A percentile compares a stretch with the other conserved stretches of the same genome.
phyloP scores from a whole-genome alignment of 352 stramenopile genomes.

The Phytophthora palmivora region DNA sequence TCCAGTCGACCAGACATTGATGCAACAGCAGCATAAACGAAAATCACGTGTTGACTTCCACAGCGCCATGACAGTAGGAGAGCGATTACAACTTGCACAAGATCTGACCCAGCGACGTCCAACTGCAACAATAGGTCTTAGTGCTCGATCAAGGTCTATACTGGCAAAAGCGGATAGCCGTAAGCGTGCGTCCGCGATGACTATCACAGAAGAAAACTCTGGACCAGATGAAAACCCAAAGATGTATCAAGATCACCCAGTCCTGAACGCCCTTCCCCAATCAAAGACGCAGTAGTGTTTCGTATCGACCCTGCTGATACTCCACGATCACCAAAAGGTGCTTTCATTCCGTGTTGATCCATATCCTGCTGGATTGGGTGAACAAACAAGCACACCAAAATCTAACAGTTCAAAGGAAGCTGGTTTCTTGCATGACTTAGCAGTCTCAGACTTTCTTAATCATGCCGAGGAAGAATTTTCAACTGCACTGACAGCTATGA shows the following conservation, averaged over 20 bases:
- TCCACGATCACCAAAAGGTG: slow-evolving; percentile 28
- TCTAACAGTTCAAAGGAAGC: slow-evolving; percentile 41
- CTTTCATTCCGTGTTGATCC: slow-evolving; percentile 36
- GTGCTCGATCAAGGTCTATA: slow-evolving; percentile 33
- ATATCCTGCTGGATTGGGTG: slow-evolving; percentile 7
- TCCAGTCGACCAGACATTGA: slow-evolving; percentile 61
- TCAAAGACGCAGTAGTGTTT: slow-evolving; percentile 50
- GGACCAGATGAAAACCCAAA: neutral
- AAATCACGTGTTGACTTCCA: slow-evolving; percentile 73
- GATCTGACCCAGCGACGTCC: slow-evolving; percentile 53
- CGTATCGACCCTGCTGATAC: slow-evolving; percentile 44
- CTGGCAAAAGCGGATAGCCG: slow-evolving; percentile 25
- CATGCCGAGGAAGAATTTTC: slow-evolving; percentile 82
- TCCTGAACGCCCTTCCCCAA: slow-evolving; percentile 31
- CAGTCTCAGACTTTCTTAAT: slow-evolving; percentile 72
- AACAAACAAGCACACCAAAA: slow-evolving; percentile 2
- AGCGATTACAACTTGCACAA: slow-evolving; percentile 59
- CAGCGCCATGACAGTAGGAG: slow-evolving; percentile 69
- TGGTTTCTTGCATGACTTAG: slow-evolving; percentile 69
- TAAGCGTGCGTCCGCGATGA: slow-evolving; percentile 11
- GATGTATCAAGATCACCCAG: slow-evolving; percentile 15
- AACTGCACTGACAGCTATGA: slow-evolving; percentile 77
- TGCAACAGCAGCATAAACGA: slow-evolving; percentile 64
- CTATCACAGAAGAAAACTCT: slow-evolving; percentile 10
- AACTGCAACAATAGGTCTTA: slow-evolving; percentile 20